A percentile compares a stretch with the other conserved stretches of the same genome.
Evolutionary conservation across 1,284 basidiomycete species (phyloP).

Genomic region (Xerocomus minutiporus): DNA sequence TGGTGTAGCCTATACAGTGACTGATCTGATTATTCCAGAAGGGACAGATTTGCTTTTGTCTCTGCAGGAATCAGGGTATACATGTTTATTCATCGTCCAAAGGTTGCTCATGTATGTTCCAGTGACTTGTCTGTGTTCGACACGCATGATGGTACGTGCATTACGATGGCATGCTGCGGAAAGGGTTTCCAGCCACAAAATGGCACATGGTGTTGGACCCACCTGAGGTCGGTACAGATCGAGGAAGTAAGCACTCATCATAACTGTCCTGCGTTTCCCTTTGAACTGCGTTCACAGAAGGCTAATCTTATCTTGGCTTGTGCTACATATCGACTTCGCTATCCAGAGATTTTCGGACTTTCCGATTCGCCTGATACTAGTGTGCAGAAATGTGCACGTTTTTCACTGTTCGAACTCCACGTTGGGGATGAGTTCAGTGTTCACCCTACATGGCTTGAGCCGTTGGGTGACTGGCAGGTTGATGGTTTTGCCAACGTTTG

Average conservation of each 20-base stretch:
- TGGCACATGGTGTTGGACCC: constrained; percentile 16
- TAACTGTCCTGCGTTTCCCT: background rate
- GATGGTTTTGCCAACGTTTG: constrained; percentile 45
- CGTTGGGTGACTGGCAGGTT: constrained; percentile 52
- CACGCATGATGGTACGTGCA: constrained; percentile 41
- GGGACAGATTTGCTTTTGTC: constrained; percentile 42
- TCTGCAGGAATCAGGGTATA: constrained; percentile 42
- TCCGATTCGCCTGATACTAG: constrained; percentile 14
- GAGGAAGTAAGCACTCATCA: constrained; percentile 17
- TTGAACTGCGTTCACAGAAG: constrained; percentile 12
- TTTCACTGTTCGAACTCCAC: constrained; percentile 45
- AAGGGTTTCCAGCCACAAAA: background rate
- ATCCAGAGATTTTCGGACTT: constrained; percentile 25
- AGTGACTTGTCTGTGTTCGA: constrained; percentile 45
- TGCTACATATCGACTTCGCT: constrained; percentile 16
- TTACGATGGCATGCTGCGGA: constrained; percentile 31
- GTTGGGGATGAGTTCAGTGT: constrained; percentile 34
- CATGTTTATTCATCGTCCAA: background rate
- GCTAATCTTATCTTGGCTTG: constrained; percentile 25
- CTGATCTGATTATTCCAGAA: constrained; percentile 43
- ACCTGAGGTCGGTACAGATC: constrained; percentile 20
- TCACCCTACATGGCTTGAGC: constrained; percentile 40
- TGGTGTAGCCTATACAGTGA: constrained; percentile 39
- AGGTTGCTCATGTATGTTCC: constrained; percentile 8
- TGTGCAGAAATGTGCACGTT: constrained; percentile 23